Evolutionary conservation across 495 filamentous ascomycete genomes (phyloP), one percentile per base, ranked within the genome.

Genomic region (Trichoderma reesei): DNA sequence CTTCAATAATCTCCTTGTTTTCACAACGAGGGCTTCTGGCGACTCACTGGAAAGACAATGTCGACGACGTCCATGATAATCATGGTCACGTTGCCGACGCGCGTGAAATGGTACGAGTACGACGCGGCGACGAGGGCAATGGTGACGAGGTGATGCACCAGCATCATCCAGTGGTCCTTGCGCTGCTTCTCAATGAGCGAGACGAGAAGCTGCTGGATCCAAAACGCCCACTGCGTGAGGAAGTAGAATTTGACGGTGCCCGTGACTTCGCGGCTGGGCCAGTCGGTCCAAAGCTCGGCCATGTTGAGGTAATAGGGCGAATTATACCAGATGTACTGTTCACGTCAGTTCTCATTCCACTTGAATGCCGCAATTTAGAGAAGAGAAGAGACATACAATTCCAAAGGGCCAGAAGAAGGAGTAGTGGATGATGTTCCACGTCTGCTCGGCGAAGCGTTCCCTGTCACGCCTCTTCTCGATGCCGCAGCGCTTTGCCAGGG

Each of bases 141-240:
- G 26, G 94, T 98, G 70, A 97, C 85, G 69, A 96, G 83, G 74
- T 98, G 94, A 73, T 98, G 94, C 10, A 85, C 87, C 64, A 98
- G 85, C 94, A 96, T 97, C 74, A 98, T 93, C 72, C 85, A 87
- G 73, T 96, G 88, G 69, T 98, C 94, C 75, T 98, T 98, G 62
- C 94, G 82, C 66, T 88, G 83, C 75, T 95, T 87, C 73, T 98
- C 95, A 65, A 98, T 89, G 75, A 98, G 88, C 70, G 98, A 88
- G 56, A 96, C 90, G 48, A 97, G 75, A 65, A 98, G 88, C 76
- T 96, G 91, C 75, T 98, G 95, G 18, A 97, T 68, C 86, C 91
- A 96, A 71, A 98, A 98, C 16, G 90, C 86, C 69, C 91, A 87
- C 74, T 98, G 92, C 34, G 87, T 88, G 48, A 98, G 80, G 67